Base-by-base conservation (phyloP, 441 rosid species). In the Codiaeum variegatum region DNA sequence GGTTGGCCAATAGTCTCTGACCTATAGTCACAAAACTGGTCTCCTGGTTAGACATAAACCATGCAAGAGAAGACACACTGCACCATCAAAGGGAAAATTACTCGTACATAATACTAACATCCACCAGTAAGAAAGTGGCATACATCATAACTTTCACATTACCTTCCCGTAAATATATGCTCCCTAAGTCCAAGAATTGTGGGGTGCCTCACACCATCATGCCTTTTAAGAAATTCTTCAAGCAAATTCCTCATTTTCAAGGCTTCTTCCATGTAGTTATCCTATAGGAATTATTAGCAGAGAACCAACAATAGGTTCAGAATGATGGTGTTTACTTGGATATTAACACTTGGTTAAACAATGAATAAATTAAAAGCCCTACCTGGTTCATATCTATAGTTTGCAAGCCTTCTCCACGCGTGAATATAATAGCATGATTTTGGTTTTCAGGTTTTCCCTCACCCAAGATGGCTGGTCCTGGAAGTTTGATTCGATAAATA, bases 21-120 rank as follows among this genome's bases (percentile, higher is more conserved):
- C 99, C 98, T 65, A 96, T 96, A 40, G 99, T 96, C 65, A 96
- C 99, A 82, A 96, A 96, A 83, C 99, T 96, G 21, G 95, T 94
- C 83, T 96, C 99, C 87, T 96, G 99, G 86, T 92, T 96, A 72
- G 99, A 96, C 99, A 96, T 96, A 84, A 96, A 96, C 99, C 99
- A 96, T 26, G 99, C 99, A 74, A 96, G 99, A 72, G 99, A 96
- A 67, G 99, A 96, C 82, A 96, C 99, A 84, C 99, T 96, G 94
- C 84, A 85, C 74, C 78, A 34, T 74, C 29, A 78, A 77, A 73
- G 16, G 54, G 55, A 70, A 52, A 49, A 58, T 64, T 67, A 77
- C 66, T 49, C 66, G 75, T 26, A 18, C 38, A 51, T 32, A 69
- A 47, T 54, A 63, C 56, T 16, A 68, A 81, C 34, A 42, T 40